These are phyloP conservation scores for Xylaria intraflava DNA, from an alignment of 495 filamentous ascomycete species.

Conservation along the genomic window DNA sequence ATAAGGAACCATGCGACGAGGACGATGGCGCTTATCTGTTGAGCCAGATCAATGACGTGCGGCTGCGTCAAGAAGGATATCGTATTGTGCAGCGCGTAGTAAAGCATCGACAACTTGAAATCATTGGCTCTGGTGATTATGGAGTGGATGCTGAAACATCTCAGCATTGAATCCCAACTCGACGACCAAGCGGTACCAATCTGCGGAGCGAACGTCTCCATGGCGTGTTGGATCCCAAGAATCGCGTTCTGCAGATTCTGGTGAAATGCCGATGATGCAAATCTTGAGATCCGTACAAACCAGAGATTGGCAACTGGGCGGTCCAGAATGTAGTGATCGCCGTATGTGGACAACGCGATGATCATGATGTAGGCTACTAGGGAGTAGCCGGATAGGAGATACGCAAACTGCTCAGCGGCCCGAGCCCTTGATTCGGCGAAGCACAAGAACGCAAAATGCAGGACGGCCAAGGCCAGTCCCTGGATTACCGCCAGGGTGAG, in stretches of 20 bases:
- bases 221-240: neutral
- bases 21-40: neutral
- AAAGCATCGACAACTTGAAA: neutral
- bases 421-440: neutral
- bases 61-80: neutral
- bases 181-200: neutral
- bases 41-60: neutral
- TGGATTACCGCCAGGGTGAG: neutral
- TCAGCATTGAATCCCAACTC: neutral
- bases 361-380: neutral
- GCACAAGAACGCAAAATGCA: neutral
- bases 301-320: neutral
- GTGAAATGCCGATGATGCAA: neutral
- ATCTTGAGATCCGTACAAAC: neutral
- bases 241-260: neutral
- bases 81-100: neutral
- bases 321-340: neutral
- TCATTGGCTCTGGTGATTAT: neutral
- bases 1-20: neutral
- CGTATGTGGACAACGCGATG: neutral
- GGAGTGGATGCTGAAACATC: neutral
- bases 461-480: neutral
- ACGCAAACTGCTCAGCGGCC: neutral
- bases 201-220: neutral
- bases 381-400: neutral